Base-by-base conservation (phyloP, 805 yeast species). In the Yamadazyma endophytica region DNA sequence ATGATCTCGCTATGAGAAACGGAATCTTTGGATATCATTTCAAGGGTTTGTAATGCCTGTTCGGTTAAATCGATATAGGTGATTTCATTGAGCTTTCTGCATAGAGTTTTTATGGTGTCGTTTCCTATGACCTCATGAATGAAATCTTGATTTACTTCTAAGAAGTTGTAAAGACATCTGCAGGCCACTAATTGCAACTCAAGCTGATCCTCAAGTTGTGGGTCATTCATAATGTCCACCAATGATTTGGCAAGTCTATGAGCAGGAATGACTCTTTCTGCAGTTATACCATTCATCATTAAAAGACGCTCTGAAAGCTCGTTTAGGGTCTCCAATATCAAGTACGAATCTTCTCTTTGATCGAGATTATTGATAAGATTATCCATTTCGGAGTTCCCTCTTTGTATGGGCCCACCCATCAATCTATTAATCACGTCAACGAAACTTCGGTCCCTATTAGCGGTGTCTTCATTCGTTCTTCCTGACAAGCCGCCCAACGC, bases 31-130 rank as follows among this genome's bases (percentile, higher is more conserved):
- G 88, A 76, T 11, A 82, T 75, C 52, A 75, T 65, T 49, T 81
- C 89, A 27, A 82, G 58, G 0, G 89, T 77, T 47, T 81, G 89
- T 24, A 88, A 58, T 0, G 88, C 87, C 56, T 89, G 96, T 50
- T 90, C 98, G 0, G 96, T 95, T 32, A 90, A 64, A 52, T 90
- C 98, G 32, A 90, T 89, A 50, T 76, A 89, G 33, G 79, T 77
- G 12, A 90, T 80, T 40, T 86, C 94, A 35, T 74, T 48, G 21
- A 92, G 55, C 39, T 82, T 83, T 5, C 67, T 61, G 42, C 82
- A 75, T 16, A 92, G 63, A 0, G 75, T 77, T 26, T 77, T 79
- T 6, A 88, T 70, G 1, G 80, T 82, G 23, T 82, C 81, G 12
- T 75, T 75, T 13, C 70, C 63, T 2, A 86, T 79, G 3, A 86